Conservation (phyloP, 768 basidiomycete genomes). For the Amanita rubescens region DNA sequence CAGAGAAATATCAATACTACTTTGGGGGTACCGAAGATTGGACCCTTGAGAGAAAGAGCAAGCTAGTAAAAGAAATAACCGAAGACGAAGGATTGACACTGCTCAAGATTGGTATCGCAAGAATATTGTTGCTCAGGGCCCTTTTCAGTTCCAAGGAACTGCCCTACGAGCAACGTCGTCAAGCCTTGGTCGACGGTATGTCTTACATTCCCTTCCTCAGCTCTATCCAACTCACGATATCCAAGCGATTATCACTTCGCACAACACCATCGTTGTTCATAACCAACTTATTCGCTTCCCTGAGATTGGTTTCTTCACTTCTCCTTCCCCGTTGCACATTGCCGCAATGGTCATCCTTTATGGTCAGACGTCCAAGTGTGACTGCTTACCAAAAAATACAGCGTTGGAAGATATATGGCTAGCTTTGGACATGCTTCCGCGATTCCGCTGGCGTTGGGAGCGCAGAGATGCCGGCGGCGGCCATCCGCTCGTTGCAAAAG, state of each 20-base stretch:
- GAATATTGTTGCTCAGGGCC: slow-evolving; percentile 71
- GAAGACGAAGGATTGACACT: slow-evolving; percentile 80
- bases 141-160: slow-evolving; percentile 74
- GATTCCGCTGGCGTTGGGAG: slow-evolving; percentile 90
- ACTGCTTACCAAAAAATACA: slow-evolving; percentile 52
- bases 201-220: background rate
- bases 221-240: background rate
- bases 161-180: slow-evolving; percentile 53
- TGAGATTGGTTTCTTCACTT: slow-evolving; percentile 83
- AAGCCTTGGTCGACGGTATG: slow-evolving; percentile 74
- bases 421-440: slow-evolving; percentile 82
- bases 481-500: slow-evolving; percentile 77
- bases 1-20: slow-evolving; percentile 65
- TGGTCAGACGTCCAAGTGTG: slow-evolving; percentile 76
- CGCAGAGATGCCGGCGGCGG: slow-evolving; percentile 73
- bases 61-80: slow-evolving; percentile 65
- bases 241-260: slow-evolving; percentile 75
- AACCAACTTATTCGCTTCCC: slow-evolving; percentile 79
- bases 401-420: slow-evolving; percentile 81
- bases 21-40: slow-evolving; percentile 77
- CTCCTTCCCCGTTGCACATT: slow-evolving; percentile 83
- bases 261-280: slow-evolving; percentile 83
- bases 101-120: slow-evolving; percentile 75
- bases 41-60: slow-evolving; percentile 54
- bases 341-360: slow-evolving; percentile 89